phyloP scores from a whole-genome alignment of 257 asterid species.

The Przewalskia tangutica region DNA sequence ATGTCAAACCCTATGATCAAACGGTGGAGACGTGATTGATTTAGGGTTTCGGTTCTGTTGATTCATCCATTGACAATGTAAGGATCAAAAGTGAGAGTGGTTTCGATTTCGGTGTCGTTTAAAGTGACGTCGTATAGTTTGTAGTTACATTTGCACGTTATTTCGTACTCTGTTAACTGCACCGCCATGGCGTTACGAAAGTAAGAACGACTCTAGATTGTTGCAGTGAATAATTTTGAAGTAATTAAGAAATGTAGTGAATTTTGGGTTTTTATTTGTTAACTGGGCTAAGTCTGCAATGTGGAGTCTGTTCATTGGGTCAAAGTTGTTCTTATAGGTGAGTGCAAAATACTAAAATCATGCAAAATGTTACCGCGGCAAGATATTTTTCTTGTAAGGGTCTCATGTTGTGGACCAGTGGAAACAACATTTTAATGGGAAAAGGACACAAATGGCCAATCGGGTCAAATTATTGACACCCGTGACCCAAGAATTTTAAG shows the following conservation, averaged over 20 bases:
- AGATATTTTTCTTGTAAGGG: too few species aligned
- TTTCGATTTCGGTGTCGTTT: conserved; percentile 18
- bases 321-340: too few species aligned
- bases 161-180: background rate
- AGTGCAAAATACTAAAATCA: too few species aligned
- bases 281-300: too few species aligned
- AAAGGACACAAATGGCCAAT: too few species aligned
- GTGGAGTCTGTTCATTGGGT: too few species aligned
- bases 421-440: too few species aligned
- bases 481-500: too few species aligned
- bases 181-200: background rate
- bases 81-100: conserved; percentile 30
- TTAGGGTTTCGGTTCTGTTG: conserved; percentile 11
- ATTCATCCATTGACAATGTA: conserved; percentile 26
- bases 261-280: background rate
- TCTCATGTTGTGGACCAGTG: too few species aligned
- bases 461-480: too few species aligned
- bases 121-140: conserved; percentile 28
- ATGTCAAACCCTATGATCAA: conserved; percentile 37
- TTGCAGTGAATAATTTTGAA: background rate
- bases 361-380: too few species aligned
- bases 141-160: background rate
- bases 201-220: background rate
- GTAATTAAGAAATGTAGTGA: background rate
- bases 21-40: conserved; percentile 7